Percentiles rank a stretch among this genome's conserved stretches.
Evolutionary conservation across 176 grass and related monocot genomes (phyloP).

Genomic region (Juncus inflexus): DNA sequence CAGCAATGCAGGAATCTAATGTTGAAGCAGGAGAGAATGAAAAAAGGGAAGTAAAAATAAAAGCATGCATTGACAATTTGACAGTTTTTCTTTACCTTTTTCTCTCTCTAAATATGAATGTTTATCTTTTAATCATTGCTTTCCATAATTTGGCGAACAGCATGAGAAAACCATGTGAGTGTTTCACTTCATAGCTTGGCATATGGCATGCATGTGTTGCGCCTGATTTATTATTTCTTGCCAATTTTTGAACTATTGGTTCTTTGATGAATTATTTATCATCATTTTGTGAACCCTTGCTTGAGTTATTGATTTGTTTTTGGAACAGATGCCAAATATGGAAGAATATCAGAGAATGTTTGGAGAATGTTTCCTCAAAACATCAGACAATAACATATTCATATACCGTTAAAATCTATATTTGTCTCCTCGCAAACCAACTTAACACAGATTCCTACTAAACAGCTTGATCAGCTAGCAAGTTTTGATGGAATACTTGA

Average conservation of each 20-base stretch:
- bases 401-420: too few relatives aligned
- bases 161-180: constrained; percentile 43
- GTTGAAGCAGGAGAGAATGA: constrained; percentile 15
- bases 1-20: constrained; percentile 46
- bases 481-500: too few relatives aligned
- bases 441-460: too few relatives aligned
- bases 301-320: not conserved
- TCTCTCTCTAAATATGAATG: constrained; percentile 25
- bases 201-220: not conserved
- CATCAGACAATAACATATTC: too few relatives aligned
- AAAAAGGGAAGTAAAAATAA: constrained; percentile 30
- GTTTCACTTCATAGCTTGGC: constrained; percentile 6
- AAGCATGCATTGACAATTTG: constrained; percentile 43
- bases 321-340: not conserved
- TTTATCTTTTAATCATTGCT: constrained; percentile 43
- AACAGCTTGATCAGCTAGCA: too few relatives aligned
- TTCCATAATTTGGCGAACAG: constrained; percentile 31
- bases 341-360: constrained; percentile 20
- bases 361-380: constrained; percentile 5
- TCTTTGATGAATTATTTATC: not conserved
- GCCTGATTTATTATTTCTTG: not conserved
- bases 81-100: constrained; percentile 25
- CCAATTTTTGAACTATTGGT: not conserved
- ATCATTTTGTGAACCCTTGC: not conserved
- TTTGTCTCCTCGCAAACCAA: too few relatives aligned